Evolutionary conservation across 2,329 filamentous ascomycete genomes (phyloP).

Genomic region (Pseudogymnoascus sp.): DNA sequence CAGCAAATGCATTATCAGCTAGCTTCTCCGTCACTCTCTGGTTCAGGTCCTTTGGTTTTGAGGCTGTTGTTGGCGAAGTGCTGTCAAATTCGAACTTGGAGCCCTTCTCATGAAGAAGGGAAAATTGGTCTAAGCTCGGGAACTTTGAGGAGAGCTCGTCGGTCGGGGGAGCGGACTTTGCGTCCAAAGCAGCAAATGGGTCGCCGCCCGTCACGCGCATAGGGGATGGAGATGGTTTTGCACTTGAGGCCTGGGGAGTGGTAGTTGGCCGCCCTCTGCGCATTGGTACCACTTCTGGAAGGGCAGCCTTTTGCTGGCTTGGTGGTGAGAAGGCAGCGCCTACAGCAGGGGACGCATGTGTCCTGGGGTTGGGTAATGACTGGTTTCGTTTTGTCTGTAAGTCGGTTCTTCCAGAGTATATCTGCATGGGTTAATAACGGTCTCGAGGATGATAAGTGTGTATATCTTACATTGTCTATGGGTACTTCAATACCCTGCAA

Average conservation of each 20-base stretch:
- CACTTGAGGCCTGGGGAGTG: constrained; percentile 35
- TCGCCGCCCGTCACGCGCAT: constrained; percentile 63
- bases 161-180: constrained; percentile 46
- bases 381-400: constrained; percentile 45
- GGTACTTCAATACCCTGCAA: constrained; percentile 85
- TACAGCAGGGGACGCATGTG: constrained; percentile 47
- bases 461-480: constrained; percentile 71
- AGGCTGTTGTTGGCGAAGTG: constrained; percentile 37
- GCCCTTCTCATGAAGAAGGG: constrained; percentile 76
- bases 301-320: constrained; percentile 57
- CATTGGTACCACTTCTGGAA: constrained; percentile 93
- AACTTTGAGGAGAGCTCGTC: constrained; percentile 84
- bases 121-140: constrained; percentile 87
- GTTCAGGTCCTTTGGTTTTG: constrained; percentile 47
- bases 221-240: constrained; percentile 58
- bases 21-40: constrained; percentile 66
- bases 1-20: constrained; percentile 73
- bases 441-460: background rate
- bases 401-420: constrained; percentile 62
- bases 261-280: constrained; percentile 69
- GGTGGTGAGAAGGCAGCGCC: constrained; percentile 78
- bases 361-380: constrained; percentile 41
- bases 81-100: constrained; percentile 76
- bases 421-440: constrained; percentile 39
- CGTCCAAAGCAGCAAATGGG: constrained; percentile 85